These are phyloP conservation scores for Penicillium malachiteum DNA, from an alignment of 495 filamentous ascomycete species.

Conservation along the genomic window DNA sequence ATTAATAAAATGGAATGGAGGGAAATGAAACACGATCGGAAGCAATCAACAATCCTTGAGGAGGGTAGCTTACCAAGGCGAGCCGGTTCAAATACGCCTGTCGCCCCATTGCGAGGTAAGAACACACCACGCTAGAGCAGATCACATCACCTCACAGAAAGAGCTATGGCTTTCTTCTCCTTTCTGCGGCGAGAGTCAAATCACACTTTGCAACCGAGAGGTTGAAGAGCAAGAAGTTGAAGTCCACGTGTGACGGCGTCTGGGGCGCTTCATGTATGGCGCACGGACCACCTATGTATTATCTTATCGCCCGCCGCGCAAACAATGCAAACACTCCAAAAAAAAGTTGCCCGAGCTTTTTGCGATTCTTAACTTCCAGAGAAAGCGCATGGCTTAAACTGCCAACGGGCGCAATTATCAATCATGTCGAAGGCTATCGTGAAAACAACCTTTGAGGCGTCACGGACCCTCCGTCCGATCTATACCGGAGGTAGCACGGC, in stretches of 20 bases:
- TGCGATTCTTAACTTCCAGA: conserved; percentile 15
- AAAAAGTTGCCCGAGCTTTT: conserved; percentile 38
- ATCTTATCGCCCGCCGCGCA: conserved; percentile 30
- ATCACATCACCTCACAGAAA: conserved; percentile 5
- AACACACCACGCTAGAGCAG: not conserved
- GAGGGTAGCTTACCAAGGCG: conserved; percentile 48
- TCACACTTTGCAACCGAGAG: no score
- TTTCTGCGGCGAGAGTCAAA: no score
- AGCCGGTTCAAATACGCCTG: conserved; percentile 51
- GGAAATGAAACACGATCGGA: not conserved
- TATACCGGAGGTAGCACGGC: conserved; percentile 89
- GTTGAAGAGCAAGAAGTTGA: not conserved
- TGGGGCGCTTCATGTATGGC: conserved; percentile 26
- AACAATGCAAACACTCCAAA: conserved; percentile 43
- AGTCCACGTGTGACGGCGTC: conserved; percentile 15
- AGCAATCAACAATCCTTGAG: not conserved
- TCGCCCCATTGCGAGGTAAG: conserved; percentile 42
- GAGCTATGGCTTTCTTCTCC: no score
- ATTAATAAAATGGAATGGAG: not conserved
- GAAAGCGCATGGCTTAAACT: conserved; percentile 12
- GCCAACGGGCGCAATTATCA: conserved; percentile 23
- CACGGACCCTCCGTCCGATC: conserved; percentile 81
- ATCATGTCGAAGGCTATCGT: conserved; percentile 50
- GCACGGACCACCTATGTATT: conserved; percentile 20
- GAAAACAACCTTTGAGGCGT: conserved; percentile 85